Conservation (phyloP, 2,329 filamentous ascomycete species). For the Rugonectria rugulosa region DNA sequence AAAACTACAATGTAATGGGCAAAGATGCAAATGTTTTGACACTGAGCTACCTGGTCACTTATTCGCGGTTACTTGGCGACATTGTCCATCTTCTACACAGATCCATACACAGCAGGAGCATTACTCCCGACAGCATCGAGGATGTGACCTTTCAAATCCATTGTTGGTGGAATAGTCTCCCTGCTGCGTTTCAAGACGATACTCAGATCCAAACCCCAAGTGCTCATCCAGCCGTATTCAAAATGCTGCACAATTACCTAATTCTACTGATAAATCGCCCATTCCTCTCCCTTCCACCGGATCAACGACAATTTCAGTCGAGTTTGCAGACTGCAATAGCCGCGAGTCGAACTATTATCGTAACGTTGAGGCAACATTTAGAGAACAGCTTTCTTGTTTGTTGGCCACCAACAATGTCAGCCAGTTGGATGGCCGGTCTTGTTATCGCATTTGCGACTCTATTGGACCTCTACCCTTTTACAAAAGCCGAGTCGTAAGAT, state of each 20-base stretch:
- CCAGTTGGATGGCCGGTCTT: constrained; percentile 48
- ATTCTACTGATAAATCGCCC: constrained; percentile 45
- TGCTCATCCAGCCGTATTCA: constrained; percentile 34
- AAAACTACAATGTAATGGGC: constrained; percentile 7
- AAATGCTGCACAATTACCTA: constrained; percentile 43
- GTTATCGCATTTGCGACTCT: constrained; percentile 45
- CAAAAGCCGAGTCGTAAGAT: constrained; percentile 27
- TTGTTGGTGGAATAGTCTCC: constrained; percentile 39
- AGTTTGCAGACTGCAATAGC: constrained; percentile 41
- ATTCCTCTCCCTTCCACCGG: constrained; percentile 41
- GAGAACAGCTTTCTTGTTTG: constrained; percentile 17
- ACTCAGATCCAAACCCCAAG: background rate
- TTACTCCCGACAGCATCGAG: constrained; percentile 28
- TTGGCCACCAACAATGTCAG: constrained; percentile 47
- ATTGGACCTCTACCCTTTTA: constrained; percentile 37
- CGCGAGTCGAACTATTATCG: constrained; percentile 40
- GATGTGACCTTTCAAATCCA: constrained; percentile 31
- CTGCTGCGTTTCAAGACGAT: constrained; percentile 11
- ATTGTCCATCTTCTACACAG: constrained; percentile 34
- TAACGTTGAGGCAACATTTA: constrained; percentile 25
- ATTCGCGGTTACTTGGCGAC: constrained; percentile 29
- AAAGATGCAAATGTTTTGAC: constrained; percentile 23
- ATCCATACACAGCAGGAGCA: constrained; percentile 34
- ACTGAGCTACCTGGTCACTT: constrained; percentile 30
- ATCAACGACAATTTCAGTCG: constrained; percentile 39